Evolutionary conservation across 768 basidiomycete genomes (phyloP).

Genomic region (Russula olivacea): DNA sequence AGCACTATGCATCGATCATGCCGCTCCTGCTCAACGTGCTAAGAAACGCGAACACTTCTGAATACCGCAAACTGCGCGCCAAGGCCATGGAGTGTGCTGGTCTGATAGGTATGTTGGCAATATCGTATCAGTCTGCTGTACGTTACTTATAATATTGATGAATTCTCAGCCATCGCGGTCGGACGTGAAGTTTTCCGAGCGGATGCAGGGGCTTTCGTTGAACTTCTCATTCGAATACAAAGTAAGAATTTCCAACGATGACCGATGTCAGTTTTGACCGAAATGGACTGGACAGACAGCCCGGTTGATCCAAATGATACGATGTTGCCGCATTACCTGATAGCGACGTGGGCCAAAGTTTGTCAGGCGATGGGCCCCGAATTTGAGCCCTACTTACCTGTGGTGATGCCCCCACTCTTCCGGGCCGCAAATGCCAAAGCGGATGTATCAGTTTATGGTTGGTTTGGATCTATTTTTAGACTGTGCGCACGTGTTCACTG

Average conservation of each 20-base stretch:
- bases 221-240: constrained; percentile 70
- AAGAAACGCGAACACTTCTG: constrained; percentile 58
- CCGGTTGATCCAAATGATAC: constrained; percentile 68
- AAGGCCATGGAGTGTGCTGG: constrained; percentile 93
- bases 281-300: constrained; percentile 41
- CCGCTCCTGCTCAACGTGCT: constrained; percentile 73
- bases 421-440: constrained; percentile 74
- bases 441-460: constrained; percentile 69
- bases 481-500: not conserved
- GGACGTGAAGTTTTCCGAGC: constrained; percentile 72
- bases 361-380: constrained; percentile 80
- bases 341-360: constrained; percentile 84
- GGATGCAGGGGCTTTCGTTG: constrained; percentile 66
- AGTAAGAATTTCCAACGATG: constrained; percentile 39
- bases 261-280: not conserved
- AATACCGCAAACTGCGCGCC: constrained; percentile 61
- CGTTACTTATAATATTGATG: not conserved
- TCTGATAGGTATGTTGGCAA: constrained; percentile 55
- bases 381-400: constrained; percentile 80
- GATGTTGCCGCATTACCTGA: constrained; percentile 67
- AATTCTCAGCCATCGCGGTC: constrained; percentile 68
- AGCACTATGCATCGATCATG: constrained; percentile 80
- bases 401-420: constrained; percentile 77
- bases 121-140: too few relatives aligned
- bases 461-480: constrained; percentile 23